Base-by-base conservation (phyloP, 352 stramenopile genomes). In the Phytophthora crassamura region DNA sequence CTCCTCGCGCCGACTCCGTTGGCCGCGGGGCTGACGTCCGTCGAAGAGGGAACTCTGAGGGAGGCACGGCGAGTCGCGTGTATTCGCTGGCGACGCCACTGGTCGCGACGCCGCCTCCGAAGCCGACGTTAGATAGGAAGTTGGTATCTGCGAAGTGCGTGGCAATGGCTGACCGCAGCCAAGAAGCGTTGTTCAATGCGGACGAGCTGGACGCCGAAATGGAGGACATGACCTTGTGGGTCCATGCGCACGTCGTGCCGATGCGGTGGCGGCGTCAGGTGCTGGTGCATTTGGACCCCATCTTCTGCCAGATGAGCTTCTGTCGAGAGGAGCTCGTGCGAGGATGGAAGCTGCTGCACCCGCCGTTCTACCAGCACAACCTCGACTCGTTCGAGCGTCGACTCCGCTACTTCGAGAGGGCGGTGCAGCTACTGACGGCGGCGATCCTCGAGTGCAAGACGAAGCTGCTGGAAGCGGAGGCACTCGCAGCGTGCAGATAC, bases 231-330 rank as follows among this genome's bases (percentile, higher is more conserved):
- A 51, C 69, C 48, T 53, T 85, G 9, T 86, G 74, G 76, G 53
- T 85, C 18, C 66, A 84, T 4, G 70, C 77, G 0, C 66, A 32
- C 12, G 36, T 80, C 4, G 70, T 88, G 22, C 77, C 81, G 6
- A 51, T 74, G 5, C 64, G 53, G 5, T 88, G 72, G 78, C 78
- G 72, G 1, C 51, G 58, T 28, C 62, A 86, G 57, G 75, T 82
- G 8, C 52, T 80, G 7, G 47, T 46, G 4, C 72, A 84, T 43
- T 55, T 90, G 15, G 50, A 60, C 2, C 46, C 72, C 2, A 69
- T 82, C 36, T 60, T 78, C 30, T 35, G 50, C 16, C 76, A 90
- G 36, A 78, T 78, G 62, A 25, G 35, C 15, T 82, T 80, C 39
- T 82, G 74, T 35, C 65, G 67, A 4, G 28, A 64, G 0, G 62